These are phyloP conservation scores for Kappamyces sp. DNA, from an alignment of 192 early-diverging fungal genomes.

Conservation along the genomic window DNA sequence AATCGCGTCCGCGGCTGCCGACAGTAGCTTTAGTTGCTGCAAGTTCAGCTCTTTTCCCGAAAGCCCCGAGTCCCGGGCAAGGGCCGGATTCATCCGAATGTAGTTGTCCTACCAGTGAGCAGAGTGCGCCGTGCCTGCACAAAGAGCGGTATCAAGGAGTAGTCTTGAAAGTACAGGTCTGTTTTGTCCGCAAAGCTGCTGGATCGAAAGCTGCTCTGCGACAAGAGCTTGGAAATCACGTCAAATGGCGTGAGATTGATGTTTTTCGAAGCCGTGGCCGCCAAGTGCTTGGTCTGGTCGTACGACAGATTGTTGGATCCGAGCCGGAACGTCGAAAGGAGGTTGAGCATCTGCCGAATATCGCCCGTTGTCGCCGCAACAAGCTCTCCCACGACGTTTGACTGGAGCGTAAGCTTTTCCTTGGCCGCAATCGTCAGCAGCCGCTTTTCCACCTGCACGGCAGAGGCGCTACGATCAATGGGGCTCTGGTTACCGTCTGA, in stretches of 20 bases:
- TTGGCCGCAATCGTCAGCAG: conserved; percentile 68
- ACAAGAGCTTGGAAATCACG: conserved; percentile 61
- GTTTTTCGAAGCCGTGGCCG: conserved; percentile 52
- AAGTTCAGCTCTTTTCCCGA: conserved; percentile 16
- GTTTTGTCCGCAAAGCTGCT: conserved; percentile 66
- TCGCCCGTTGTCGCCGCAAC: conserved; percentile 77
- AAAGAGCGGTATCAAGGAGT: conserved; percentile 80
- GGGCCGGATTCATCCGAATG: conserved; percentile 58
- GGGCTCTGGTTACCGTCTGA: conserved; percentile 45
- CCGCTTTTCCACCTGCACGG: conserved; percentile 65
- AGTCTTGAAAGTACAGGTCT: conserved; percentile 90
- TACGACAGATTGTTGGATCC: conserved; percentile 61
- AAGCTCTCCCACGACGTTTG: conserved; percentile 76
- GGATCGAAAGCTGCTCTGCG: conserved; percentile 38
- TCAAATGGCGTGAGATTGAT: conserved; percentile 67
- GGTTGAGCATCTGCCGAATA: conserved; percentile 94
- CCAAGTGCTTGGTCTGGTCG: conserved; percentile 70
- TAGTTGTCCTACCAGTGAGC: conserved; percentile 70
- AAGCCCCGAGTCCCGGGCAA: conserved; percentile 30
- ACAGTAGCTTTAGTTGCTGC: conserved; percentile 56
- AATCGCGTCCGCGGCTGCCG: conserved; percentile 82
- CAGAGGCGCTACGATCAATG: conserved; percentile 51
- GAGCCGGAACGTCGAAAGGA: conserved; percentile 87
- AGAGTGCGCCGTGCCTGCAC: conserved; percentile 59
- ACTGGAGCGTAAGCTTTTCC: conserved; percentile 69